These are phyloP conservation scores for Pyrus pyrifolia DNA, from an alignment of 306 rosid genomes.

Conservation along the genomic window DNA sequence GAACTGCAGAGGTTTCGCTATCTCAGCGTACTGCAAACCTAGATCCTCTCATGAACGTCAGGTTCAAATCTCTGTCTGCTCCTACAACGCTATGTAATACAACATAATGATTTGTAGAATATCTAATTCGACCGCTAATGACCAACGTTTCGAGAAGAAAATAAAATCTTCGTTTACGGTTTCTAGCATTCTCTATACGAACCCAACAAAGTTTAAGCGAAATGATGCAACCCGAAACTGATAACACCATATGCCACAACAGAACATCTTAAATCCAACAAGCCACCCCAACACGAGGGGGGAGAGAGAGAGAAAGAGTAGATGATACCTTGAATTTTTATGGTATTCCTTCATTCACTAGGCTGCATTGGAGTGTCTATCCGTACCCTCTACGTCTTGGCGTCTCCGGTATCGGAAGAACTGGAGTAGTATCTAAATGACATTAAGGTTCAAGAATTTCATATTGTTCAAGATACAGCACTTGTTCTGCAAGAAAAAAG, in stretches of 20 bases:
- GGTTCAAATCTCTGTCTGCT: background rate
- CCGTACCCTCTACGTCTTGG: background rate
- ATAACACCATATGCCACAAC: background rate
- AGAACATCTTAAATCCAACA: background rate
- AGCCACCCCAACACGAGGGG: background rate
- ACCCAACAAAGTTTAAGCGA: background rate
- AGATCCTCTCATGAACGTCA: background rate
- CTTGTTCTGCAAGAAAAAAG: background rate
- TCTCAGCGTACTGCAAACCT: background rate
- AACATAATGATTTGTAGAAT: background rate
- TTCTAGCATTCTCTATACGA: background rate
- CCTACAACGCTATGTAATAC: background rate
- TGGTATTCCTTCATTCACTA: constrained; percentile 18
- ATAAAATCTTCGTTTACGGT: background rate
- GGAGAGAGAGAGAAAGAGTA: background rate
- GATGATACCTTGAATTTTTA: constrained; percentile 23
- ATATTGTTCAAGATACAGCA: background rate
- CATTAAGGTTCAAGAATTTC: constrained; percentile 18
- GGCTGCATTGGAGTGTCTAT: constrained; percentile 15
- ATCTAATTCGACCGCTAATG: background rate
- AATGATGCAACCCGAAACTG: background rate
- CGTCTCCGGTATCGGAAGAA: constrained; percentile 31
- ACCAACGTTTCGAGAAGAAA: background rate
- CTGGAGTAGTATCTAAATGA: constrained; percentile 58
- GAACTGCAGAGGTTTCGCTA: background rate